These are phyloP conservation scores for Gossypium longicalyx DNA, from an alignment of 345 rosid species.

Conservation along the genomic window DNA sequence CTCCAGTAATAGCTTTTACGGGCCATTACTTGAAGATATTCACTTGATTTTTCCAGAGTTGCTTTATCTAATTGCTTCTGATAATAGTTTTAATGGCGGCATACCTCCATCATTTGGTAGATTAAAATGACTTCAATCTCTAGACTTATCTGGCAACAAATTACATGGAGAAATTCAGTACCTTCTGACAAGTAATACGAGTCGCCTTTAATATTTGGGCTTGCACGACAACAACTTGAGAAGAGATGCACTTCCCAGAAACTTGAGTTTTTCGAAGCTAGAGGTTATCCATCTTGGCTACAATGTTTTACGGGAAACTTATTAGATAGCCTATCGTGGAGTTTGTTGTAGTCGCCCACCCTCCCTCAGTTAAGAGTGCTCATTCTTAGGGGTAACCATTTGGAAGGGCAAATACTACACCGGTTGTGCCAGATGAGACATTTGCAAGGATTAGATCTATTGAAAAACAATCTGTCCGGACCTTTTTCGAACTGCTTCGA, in stretches of 20 bases:
- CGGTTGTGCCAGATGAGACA: slow-evolving; percentile 13
- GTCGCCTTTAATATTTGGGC: background rate
- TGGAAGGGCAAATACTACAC: slow-evolving; percentile 5
- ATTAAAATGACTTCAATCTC: background rate
- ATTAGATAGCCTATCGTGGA: background rate
- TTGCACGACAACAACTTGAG: background rate
- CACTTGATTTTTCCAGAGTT: background rate
- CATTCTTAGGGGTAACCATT: background rate
- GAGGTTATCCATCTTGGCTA: background rate
- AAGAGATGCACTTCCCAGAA: slow-evolving; percentile 5
- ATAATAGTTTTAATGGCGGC: background rate
- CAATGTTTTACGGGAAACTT: background rate
- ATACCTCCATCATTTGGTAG: slow-evolving; percentile 5
- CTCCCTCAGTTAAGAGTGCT: background rate
- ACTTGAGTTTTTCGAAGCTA: slow-evolving; percentile 10
- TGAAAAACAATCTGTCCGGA: slow-evolving; percentile 1
- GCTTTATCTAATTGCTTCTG: background rate
- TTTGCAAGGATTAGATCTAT: background rate
- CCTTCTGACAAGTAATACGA: slow-evolving; percentile 5
- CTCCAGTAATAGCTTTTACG: background rate
- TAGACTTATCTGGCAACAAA: background rate
- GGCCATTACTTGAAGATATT: slow-evolving; percentile 15
- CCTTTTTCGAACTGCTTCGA: slow-evolving; percentile 12
- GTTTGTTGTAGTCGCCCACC: background rate
- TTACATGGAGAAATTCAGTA: slow-evolving; percentile 5